Evolutionary conservation across 164 flowering plant genomes (phyloP), one percentile per base, ranked within the genome.

Genomic region (Dillenia turbinata): DNA sequence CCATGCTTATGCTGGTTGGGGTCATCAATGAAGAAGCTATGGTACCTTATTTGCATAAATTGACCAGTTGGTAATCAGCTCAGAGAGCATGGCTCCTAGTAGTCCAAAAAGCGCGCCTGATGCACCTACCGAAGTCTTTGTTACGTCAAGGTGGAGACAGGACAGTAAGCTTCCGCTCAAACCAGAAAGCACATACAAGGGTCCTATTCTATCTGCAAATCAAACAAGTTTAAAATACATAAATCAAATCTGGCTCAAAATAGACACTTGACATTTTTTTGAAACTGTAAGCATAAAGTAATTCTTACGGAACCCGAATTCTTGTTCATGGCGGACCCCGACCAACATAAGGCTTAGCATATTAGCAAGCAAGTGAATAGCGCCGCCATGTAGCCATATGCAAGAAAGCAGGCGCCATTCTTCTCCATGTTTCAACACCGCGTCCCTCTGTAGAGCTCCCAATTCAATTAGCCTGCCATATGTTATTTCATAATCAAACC

Each of bases 331-430:
- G 12, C 83, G 85, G 66, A 86, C 60, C 61, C 95, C 92, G 12
- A 83, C 75, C 50, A 85, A 78, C 3, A 88, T 61, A 57, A 85
- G 88, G 73, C 91, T 87, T 56, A 81, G 44, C 96, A 89, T 87
- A 60, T 89, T 89, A 9, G 89, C 84, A 49, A 72, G 54, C 44
- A 89, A 67, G 77, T 89, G 96, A 54, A 87, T 55, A 47, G 77
- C 81, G 61, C 93, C 96, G 49, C 80, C 89, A 69, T 89, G 96
- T 66, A 89, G 82, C 89, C 89, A 89, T 22, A 85, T 81, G 76
- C 88, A 85, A 56, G 84, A 63, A 1, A 87, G 10, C 33, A 89
- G 84, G 19, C 93, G 79, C 91, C 91, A 89, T 54, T 51, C 62
- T 71, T 87, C 73, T 13, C 75, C 71, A 3, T 64, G 56, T 19